Base-by-base conservation (phyloP, 495 filamentous ascomycete species). In the Aspergillus carlsbadensis region DNA sequence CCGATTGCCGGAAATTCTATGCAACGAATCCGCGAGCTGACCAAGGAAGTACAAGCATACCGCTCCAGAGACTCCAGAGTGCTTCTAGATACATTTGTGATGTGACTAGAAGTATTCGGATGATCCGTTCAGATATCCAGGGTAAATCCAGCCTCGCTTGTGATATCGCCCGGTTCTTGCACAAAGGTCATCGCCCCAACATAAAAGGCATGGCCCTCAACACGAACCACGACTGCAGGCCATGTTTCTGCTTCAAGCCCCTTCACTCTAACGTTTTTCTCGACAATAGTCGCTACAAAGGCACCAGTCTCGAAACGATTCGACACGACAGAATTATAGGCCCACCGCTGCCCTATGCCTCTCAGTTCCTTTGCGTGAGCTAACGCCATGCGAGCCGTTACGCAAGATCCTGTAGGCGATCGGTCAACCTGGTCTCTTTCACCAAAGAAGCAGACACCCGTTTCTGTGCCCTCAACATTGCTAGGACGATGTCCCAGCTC, bases 271-370 rank as follows among this genome's bases (percentile, higher is more conserved):
- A 22, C 20, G 5, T 2, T 17, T 3, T 22, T 42, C 33, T 55
- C 47, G 10, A 56, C 54, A n/a, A 66, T 61, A 15, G 51, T 52
- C 0, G 49, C 54, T 1, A 29, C 41, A 36, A 66, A 66, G 1
- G 60, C 51, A 8, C 58, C 63, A 10, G 51, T 46, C 1, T 35
- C 6, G 31, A 49, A 49, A 42, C 61, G 57, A n/a, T 63, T 66
- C 14, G 63, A 66, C 2, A 69, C 64, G 0, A 70, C 49, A 10
- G 65, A 70, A 33, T 68, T 61, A 51, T 66, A 70, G 22, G 63
- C 62, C 63, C 67, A 65, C 8, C 41, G 49, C 31, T 66, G 52
- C 18, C 31, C 17, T 8, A 20, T 7, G n/a, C n/a, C 18, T 24
- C 15, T 22, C 10, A 33, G 5, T 2, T 31, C 31, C 31, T 49